Conservation (phyloP, 129 eudicot species). For the Smallanthus sonchifolius region DNA sequence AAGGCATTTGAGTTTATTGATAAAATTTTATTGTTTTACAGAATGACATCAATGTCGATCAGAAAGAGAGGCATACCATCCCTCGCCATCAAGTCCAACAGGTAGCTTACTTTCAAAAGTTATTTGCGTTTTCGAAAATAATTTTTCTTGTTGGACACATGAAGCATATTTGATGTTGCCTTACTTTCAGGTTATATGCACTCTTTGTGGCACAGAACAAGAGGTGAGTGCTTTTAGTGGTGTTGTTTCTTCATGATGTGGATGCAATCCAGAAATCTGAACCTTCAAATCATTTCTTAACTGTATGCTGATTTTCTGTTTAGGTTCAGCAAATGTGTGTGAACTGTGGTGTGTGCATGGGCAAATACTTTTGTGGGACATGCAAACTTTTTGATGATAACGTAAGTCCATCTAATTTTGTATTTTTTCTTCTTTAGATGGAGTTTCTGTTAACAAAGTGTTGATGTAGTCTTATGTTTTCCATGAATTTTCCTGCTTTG, state of each 20-base stretch:
- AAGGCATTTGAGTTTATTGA: background rate
- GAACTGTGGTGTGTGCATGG: slow-evolving; percentile 95
- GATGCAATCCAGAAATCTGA: background rate
- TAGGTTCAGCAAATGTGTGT: slow-evolving; percentile 78
- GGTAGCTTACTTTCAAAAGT: slow-evolving; percentile 31
- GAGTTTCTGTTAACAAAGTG: background rate
- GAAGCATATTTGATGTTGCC: slow-evolving; percentile 1
- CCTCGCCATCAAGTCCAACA: slow-evolving; percentile 68
- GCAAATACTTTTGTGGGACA: slow-evolving; percentile 58
- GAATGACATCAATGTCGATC: slow-evolving; percentile 59
- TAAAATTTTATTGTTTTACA: slow-evolving; percentile 28
- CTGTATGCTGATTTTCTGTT: slow-evolving; percentile 1
- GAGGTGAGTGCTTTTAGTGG: slow-evolving; percentile 49
- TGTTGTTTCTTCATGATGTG: background rate
- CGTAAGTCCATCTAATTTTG: slow-evolving; percentile 34
- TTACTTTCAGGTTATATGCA: slow-evolving; percentile 66
- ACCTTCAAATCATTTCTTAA: background rate
- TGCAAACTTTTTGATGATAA: slow-evolving; percentile 87
- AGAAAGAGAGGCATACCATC: slow-evolving; percentile 54
- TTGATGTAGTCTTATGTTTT: background rate
- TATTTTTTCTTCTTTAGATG: background rate
- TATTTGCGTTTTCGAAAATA: background rate
- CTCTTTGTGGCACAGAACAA: slow-evolving; percentile 84
- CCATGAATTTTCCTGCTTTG: background rate
- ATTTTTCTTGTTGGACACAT: background rate